Conservation (phyloP, 352 stramenopile species). For the Pilasporangium apinafurcum region DNA sequence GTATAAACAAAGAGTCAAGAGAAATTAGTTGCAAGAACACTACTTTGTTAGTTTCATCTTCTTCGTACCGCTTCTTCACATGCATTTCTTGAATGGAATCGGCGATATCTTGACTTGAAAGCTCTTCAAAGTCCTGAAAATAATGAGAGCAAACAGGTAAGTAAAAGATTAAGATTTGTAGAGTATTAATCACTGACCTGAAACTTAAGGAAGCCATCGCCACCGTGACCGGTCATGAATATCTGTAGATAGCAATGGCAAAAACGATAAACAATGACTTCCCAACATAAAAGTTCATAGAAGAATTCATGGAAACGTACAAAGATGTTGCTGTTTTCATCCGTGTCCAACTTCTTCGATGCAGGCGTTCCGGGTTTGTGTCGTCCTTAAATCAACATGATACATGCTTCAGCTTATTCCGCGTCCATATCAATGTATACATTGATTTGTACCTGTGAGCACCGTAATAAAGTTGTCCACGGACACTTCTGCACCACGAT, state of each 20-base stretch:
- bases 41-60: too few species aligned
- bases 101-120: conserved; percentile 92
- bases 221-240: conserved; percentile 94
- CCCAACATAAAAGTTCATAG: conserved; percentile 12
- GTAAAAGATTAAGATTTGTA: not conserved
- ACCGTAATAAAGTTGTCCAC: conserved; percentile 96
- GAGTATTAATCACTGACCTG: conserved; percentile 41
- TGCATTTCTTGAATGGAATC: conserved; percentile 94
- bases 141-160: not conserved
- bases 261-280: not conserved
- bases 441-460: conserved; percentile 56
- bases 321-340: conserved; percentile 88
- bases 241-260: too few species aligned
- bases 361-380: conserved; percentile 84
- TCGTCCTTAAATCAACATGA: conserved; percentile 32
- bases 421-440: not conserved
- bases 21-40: not conserved
- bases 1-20: not conserved
- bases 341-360: conserved; percentile 85
- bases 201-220: conserved; percentile 98
- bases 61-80: conserved; percentile 80
- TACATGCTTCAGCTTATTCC: not conserved
- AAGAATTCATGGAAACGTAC: conserved; percentile 64
- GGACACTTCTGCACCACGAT: conserved; percentile 93
- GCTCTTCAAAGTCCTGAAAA: conserved; percentile 90